Base-by-base conservation (phyloP, 495 filamentous ascomycete genomes). In the Penicillium arizonense region DNA sequence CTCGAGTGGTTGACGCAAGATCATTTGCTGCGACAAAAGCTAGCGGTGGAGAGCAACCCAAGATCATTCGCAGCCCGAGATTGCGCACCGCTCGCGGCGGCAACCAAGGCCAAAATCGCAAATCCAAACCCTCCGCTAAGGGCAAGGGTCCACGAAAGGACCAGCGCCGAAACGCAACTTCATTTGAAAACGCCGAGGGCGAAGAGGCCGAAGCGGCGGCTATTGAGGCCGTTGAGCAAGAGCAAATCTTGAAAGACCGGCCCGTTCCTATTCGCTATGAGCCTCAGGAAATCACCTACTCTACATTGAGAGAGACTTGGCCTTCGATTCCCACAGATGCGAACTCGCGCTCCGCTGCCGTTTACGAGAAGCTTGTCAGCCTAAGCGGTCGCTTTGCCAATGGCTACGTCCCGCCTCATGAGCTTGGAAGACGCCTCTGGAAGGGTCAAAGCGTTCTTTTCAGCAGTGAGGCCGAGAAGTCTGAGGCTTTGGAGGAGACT, bases 391-490 rank as follows among this genome's bases (percentile, higher is more conserved):
- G 75, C 18, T 67, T 58, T 43, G 55, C 71, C 5, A 65, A 71
- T 57, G 75, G 72, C 18, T 74, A 75, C 49, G 49, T 71, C 13
- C 63, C 73, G 6, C 68, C 74, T 1, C 30, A 70, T 28, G 72
- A 74, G 44, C 58, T 78, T 30, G 75, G 70, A 21, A 62, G 64
- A 24, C 63, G 76, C 23, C 59, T 78, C 7, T 68, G 72, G 36
- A 61, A 70, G 26, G 69, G 72, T 7, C 60, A 77, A 50, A 72
- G 58, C 34, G 74, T 79, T 14, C 56, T 68, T 5, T 80, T 78
- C 48, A 47, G 65, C 4, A 70, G 47, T 35, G 71, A 71, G 38
- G 55, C 65, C 47, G 75, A 77, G 46, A 76, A 69, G 50, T 39
- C 60, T 5, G 61, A 71, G 45, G 72, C 72, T 30, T 44, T 71